Base-by-base conservation (phyloP, 768 basidiomycete genomes). In the Gautieria morchelliformis region DNA sequence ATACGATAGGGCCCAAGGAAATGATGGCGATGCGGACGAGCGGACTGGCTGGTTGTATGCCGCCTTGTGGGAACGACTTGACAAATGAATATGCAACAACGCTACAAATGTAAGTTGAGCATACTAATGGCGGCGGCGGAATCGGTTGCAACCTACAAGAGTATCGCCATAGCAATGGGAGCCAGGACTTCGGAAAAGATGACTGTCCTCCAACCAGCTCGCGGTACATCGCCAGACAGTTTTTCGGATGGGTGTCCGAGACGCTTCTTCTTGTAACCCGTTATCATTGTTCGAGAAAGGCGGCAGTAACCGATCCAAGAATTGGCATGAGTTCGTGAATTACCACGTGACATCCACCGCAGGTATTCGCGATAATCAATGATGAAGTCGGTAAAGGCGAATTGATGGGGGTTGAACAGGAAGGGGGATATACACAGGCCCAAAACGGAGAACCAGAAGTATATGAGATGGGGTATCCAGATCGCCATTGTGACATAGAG, bases 241-340 rank as follows among this genome's bases (percentile, higher is more conserved):
- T 96, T 98, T 72, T 98, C 95, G 0, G 94, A 97, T 1, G 96
- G 96, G 66, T 93, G 88, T 20, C 96, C 96, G 6, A 99, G 83
- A 63, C 84, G 83, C 79, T 98, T 97, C 77, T 89, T 91, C 81
- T 98, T 98, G 83, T 93, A 99, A n/a, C 96, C 96, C 17, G 96
- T 99, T 67, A 99, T 95, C 82, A 92, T 88, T 17, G 96, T 99
- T 52, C 96, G 79, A n/a, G 93, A 93, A 47, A 99, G 76, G 53
- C 96, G 90, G 69, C 96, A 99, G 71, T 98, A 99, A 0, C 96
- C 95, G 63, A 98, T 95, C 96, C 96, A 99, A 5, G 95, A 96
- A 70, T 97, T 99, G 65, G 82, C 89, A 71, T 99, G 96, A 20
- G 93, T 92, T 33, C 93, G 81, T 40, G 96, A 97, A 74, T 99